Conservation (phyloP, 2,329 filamentous ascomycete genomes). For the Chrysoporthe cubensis region DNA sequence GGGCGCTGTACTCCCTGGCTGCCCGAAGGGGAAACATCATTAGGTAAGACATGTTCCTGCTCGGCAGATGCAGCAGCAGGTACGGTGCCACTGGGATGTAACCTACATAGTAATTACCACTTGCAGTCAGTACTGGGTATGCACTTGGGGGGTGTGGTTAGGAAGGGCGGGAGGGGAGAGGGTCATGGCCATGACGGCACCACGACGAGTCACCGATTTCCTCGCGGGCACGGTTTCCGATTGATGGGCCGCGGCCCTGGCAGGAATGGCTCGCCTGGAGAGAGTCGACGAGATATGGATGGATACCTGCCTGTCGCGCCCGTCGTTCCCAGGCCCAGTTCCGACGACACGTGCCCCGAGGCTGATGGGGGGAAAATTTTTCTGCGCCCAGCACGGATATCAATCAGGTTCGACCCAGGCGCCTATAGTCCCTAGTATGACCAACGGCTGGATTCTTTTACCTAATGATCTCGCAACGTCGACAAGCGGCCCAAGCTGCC, state of each 20-base stretch:
- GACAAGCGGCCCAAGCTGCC: background rate
- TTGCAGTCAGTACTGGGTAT: no score
- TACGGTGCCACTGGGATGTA: background rate
- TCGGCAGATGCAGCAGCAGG: background rate
- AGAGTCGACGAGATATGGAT: background rate
- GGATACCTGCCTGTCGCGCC: background rate
- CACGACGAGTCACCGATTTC: background rate
- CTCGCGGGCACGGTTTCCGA: background rate
- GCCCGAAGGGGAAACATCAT: conserved; percentile 9
- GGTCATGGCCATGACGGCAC: background rate
- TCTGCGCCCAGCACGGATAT: background rate
- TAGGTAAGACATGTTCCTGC: background rate
- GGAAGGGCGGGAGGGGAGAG: no score
- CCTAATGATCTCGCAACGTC: conserved; percentile 32
- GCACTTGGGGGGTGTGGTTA: no score
- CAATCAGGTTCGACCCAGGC: background rate
- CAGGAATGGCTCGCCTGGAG: background rate
- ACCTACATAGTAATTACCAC: no score
- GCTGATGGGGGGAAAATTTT: conserved; percentile 7
- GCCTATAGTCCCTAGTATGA: background rate
- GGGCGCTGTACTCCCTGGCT: background rate
- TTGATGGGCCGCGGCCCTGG: background rate
- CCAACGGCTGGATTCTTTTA: conserved; percentile 33
- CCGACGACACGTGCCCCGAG: background rate
- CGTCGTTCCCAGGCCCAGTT: background rate